Base-by-base conservation (phyloP, 495 filamentous ascomycete genomes). In the Penicillium diatomitis region DNA sequence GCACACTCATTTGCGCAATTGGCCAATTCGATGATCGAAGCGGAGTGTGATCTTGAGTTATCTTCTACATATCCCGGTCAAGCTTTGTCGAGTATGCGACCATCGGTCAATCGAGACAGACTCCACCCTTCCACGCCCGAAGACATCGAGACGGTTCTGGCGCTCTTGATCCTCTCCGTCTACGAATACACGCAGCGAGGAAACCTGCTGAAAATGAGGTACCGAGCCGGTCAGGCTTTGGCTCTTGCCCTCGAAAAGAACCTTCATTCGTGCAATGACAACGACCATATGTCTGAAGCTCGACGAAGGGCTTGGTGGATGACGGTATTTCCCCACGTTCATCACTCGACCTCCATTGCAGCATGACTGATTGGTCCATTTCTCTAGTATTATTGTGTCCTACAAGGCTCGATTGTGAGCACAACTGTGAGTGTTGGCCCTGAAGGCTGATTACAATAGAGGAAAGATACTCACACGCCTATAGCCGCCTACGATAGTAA, bases 111-210 rank as follows among this genome's bases (percentile, higher is more conserved):
- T 32, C 66, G 79, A 36, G 64, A 72, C 32, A 65, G 64, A 34
- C 74, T 83, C 41, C 78, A 83, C 57, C 60, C 73, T 12, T 63
- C 57, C 27, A 65, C 70, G 7, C 78, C 78, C 4, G 62, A 77
- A 11, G 76, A 80, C 44, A 55, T 77, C 6, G 79, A 83, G 56
- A 69, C 66, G 38, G 58, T 81, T 33, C 67, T 83, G 27, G 76
- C 79, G 10, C 66, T 81, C 30, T 56, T 82, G 11, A 50, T 82
- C 10, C 70, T 83, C 4, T 78, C 75, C 35, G 68, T 76, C 4
- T 83, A 82, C 50, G 79, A 83, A 56, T 83, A 83, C 60, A 65
- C 71, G 4, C 78, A 83, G 49, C 66, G 79, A 30, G 79, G 79
- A 0, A 83, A 83, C 62, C 60, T 82, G 53, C 64, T 77, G 41